These are phyloP conservation scores for Corchorus capsularis DNA, from an alignment of 345 rosid genomes.

Conservation along the genomic window DNA sequence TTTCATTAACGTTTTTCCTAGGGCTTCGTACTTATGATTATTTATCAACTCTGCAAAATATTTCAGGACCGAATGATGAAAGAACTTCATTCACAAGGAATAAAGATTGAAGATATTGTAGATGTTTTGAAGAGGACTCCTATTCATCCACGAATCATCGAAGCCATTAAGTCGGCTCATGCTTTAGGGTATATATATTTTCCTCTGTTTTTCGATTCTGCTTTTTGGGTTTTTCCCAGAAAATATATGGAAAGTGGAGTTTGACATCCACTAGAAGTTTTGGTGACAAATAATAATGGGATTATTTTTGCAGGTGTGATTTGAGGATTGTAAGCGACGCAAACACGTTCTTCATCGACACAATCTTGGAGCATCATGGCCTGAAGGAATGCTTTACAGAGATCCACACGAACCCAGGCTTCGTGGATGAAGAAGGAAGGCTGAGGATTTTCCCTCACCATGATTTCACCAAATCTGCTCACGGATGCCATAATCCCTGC, in stretches of 20 bases:
- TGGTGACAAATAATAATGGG: neutral
- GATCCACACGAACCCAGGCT: conserved; percentile 60
- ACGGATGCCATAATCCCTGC: conserved; percentile 62
- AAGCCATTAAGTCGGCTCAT: conserved; percentile 74
- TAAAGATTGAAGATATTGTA: conserved; percentile 50
- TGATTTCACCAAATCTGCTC: conserved; percentile 54
- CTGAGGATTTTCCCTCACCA: conserved; percentile 66
- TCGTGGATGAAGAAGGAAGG: conserved; percentile 53
- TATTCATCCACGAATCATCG: conserved; percentile 61
- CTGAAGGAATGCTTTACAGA: conserved; percentile 64
- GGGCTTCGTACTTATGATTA: neutral
- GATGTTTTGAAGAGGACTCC: conserved; percentile 54
- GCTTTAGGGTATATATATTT: conserved; percentile 56
- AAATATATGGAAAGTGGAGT: no score
- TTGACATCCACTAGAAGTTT: neutral
- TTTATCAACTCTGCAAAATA: neutral
- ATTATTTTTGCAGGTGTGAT: conserved; percentile 57
- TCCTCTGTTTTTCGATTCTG: neutral
- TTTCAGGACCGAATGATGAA: conserved; percentile 81
- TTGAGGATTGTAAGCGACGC: conserved; percentile 88
- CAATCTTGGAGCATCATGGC: conserved; percentile 68
- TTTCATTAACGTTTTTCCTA: no score
- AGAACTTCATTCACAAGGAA: conserved; percentile 64
- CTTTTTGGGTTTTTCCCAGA: neutral
- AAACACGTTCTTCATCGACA: conserved; percentile 73